Evolutionary conservation across 768 basidiomycete species (phyloP), one percentile per base, ranked within the genome.

Genomic region (Udeniomyces megalosporus): DNA sequence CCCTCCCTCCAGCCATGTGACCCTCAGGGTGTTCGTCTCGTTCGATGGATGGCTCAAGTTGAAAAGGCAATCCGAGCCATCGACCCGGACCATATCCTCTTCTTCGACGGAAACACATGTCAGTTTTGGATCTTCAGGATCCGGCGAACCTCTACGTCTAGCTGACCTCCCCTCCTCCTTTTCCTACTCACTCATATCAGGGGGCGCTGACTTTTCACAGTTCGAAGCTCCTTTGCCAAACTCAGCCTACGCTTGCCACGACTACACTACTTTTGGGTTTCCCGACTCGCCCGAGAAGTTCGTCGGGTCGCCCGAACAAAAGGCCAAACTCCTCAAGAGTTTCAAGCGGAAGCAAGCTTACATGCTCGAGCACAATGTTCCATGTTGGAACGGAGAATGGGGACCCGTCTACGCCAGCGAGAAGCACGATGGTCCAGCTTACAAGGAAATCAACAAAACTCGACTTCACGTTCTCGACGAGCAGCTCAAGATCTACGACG

Each of bases 261-360:
- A 50, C 31, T 48, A 56, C 54, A 45, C 57, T 5, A 64, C 48
- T 31, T 58, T 34, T 29, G 56, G 56, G 0, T 58, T 64, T 45
- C 48, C 49, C n/a, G 47, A 24, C 3, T 28, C 44, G 60, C 28
- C 53, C 49, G 34, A 79, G 38, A 42, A 8, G 17, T 42, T 42
- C 38, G 38, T 42, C 17, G 38, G 38, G 10, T 42, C 70, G 26
- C 77, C 78, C 0, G 78, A 77, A 58, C 84, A 86, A 71, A 75
- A 74, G 54, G 72, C 67, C 60, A 71, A 81, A 57, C 64, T 86
- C 62, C 74, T 73, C 67, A 72, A 78, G 65, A 82, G 80, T 67
- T 86, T 84, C 69, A 79, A 82, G 71, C 81, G 81, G 75, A 88
- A 88, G 74, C 76, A 84, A 38, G 79, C 81, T 67, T 88, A 84